phyloP scores from a whole-genome alignment of 805 yeast genomes.

The Wickerhamomyces pijperi region DNA sequence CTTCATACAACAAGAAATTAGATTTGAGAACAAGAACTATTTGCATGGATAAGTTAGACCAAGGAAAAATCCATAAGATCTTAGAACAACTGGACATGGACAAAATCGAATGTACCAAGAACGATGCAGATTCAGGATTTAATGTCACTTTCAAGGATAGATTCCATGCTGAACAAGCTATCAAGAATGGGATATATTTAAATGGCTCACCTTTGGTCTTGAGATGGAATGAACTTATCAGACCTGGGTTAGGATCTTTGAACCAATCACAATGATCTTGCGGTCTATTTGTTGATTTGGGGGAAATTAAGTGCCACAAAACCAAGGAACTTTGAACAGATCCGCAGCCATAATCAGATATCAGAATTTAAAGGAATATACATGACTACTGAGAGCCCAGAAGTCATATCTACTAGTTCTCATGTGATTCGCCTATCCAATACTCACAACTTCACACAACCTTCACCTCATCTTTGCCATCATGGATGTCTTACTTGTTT shows the following conservation, averaged over 20 bases:
- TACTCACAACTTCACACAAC: too few relatives aligned
- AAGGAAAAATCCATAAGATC: background rate
- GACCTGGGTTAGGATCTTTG: background rate
- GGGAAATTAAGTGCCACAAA: too few relatives aligned
- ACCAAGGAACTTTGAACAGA: too few relatives aligned
- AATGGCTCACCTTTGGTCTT: background rate
- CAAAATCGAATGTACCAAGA: background rate
- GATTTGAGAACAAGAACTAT: background rate
- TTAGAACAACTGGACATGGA: background rate
- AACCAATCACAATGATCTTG: background rate
- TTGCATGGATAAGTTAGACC: background rate
- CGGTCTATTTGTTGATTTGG: too few relatives aligned
- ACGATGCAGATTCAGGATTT: background rate
- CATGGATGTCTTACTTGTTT: too few relatives aligned
- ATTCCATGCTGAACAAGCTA: background rate
- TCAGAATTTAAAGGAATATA: too few relatives aligned
- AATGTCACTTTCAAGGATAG: background rate
- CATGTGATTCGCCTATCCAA: too few relatives aligned
- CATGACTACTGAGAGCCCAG: too few relatives aligned
- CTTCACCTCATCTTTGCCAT: too few relatives aligned
- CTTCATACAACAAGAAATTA: background rate
- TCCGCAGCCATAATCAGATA: too few relatives aligned
- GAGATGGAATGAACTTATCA: background rate
- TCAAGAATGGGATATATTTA: background rate
- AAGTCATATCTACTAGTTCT: too few relatives aligned